Evolutionary conservation across 306 rosid species (phyloP).

Genomic region (Vigna hirtella): DNA sequence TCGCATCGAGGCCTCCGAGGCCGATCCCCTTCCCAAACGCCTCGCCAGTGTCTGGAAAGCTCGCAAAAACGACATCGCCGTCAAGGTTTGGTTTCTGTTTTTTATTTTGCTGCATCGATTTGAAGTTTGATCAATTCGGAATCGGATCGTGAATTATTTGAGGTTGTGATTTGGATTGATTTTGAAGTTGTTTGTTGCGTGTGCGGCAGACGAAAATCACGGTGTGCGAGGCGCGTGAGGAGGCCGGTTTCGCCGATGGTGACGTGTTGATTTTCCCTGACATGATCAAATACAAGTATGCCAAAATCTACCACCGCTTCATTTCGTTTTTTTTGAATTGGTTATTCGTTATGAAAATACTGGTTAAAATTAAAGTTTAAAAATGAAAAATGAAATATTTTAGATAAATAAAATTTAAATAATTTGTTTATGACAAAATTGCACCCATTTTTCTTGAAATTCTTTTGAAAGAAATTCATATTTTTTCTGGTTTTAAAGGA

Average conservation of each 20-base stretch:
- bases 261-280: constrained; percentile 88
- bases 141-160: not conserved
- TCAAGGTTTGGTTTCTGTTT: constrained; percentile 43
- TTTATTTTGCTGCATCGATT: not conserved
- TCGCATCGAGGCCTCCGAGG: constrained; percentile 71
- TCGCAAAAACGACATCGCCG: constrained; percentile 61
- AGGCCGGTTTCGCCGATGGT: constrained; percentile 65
- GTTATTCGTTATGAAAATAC: not conserved
- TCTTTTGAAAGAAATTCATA: too few relatives aligned
- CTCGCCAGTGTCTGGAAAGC: constrained; percentile 59
- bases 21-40: constrained; percentile 73
- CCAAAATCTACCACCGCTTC: not conserved
- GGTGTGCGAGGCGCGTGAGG: constrained; percentile 73
- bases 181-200: constrained; percentile 7
- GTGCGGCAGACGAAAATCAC: constrained; percentile 72
- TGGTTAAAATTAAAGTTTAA: too few relatives aligned
- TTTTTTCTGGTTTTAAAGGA: too few relatives aligned
- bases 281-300: constrained; percentile 75
- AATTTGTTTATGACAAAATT: too few relatives aligned
- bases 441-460: too few relatives aligned
- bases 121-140: not conserved
- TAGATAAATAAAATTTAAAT: too few relatives aligned
- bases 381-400: too few relatives aligned
- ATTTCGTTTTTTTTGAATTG: not conserved
- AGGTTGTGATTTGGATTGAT: not conserved